Evolutionary conservation across 371 early-diverging fungal species (phyloP).

Genomic region (Mortierella polycephala): DNA sequence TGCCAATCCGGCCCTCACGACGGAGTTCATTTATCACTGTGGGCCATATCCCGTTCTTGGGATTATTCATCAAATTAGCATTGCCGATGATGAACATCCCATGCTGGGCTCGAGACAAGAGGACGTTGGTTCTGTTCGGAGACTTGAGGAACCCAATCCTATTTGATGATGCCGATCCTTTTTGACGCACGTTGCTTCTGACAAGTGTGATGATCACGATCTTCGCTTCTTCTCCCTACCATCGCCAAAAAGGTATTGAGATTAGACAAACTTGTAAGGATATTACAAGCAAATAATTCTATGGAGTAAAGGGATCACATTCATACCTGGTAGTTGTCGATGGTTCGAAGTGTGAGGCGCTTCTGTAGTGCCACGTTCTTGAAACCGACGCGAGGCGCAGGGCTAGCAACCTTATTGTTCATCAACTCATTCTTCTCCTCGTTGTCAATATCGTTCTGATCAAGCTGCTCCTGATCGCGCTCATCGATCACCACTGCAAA

Average conservation of each 20-base stretch:
- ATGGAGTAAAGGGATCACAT: too few relatives aligned
- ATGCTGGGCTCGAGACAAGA: slow-evolving; percentile 75
- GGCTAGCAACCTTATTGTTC: neutral
- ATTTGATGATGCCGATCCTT: slow-evolving; percentile 16
- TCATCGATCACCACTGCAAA: slow-evolving; percentile 54
- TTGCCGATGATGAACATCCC: slow-evolving; percentile 70
- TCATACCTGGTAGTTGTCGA: slow-evolving; percentile 55
- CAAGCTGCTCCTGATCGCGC: slow-evolving; percentile 54
- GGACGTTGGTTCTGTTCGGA: slow-evolving; percentile 82
- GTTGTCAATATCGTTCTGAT: slow-evolving; percentile 24
- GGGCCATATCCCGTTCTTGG: slow-evolving; percentile 56
- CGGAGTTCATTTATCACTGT: slow-evolving; percentile 34
- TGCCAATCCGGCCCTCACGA: slow-evolving; percentile 44
- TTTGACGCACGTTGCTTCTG: slow-evolving; percentile 59
- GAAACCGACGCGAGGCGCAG: neutral
- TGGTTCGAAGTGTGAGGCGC: slow-evolving; percentile 46
- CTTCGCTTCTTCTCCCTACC: slow-evolving; percentile 57
- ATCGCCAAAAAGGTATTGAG: neutral
- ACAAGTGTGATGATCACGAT: slow-evolving; percentile 68
- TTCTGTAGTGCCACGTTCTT: slow-evolving; percentile 19
- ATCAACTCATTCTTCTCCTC: neutral
- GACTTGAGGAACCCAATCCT: slow-evolving; percentile 84
- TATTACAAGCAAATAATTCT: neutral
- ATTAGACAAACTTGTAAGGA: neutral
- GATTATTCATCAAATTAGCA: slow-evolving; percentile 42